Evolutionary conservation across 106 monocot genomes (phyloP).

Genomic region (Alisma plantagoaquatica): DNA sequence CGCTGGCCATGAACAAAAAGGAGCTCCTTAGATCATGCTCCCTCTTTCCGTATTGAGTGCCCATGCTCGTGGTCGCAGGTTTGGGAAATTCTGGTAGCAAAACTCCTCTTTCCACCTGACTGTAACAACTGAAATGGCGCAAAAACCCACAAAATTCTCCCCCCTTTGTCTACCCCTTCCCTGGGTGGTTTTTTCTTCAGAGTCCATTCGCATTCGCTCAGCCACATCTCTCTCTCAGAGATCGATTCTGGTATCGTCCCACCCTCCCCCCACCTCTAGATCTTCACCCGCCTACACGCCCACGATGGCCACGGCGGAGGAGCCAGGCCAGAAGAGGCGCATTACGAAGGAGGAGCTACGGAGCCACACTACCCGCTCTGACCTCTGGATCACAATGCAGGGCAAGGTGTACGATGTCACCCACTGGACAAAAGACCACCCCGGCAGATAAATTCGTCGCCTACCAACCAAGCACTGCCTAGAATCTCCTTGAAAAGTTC

Average conservation of each 20-base stretch:
- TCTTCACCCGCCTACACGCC: background rate
- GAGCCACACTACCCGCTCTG: slow-evolving; percentile 23
- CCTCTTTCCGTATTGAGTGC: no score
- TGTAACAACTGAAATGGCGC: no score
- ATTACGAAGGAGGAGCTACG: slow-evolving; percentile 38
- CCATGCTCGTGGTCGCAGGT: no score
- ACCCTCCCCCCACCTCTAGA: background rate
- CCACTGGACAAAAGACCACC: slow-evolving; percentile 29
- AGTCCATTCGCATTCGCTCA: no score
- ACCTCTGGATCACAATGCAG: slow-evolving; percentile 62
- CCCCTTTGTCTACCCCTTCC: no score
- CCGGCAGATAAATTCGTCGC: slow-evolving; percentile 64
- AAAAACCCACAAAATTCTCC: no score
- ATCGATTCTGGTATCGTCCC: no score
- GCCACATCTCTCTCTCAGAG: background rate
- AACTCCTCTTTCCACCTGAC: no score
- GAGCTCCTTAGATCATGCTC: no score
- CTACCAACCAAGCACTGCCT: slow-evolving; percentile 45
- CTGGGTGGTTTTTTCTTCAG: no score
- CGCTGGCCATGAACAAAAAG: no score
- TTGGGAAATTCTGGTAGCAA: no score
- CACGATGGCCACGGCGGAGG: background rate
- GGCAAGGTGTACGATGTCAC: slow-evolving; percentile 73
- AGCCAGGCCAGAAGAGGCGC: slow-evolving; percentile 6
- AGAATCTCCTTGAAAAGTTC: slow-evolving; percentile 33